Percentiles rank a stretch among this genome's conserved stretches.
phyloP scores from a whole-genome alignment of 805 yeast genomes.

The Kodamaea hsintzibuensis region DNA sequence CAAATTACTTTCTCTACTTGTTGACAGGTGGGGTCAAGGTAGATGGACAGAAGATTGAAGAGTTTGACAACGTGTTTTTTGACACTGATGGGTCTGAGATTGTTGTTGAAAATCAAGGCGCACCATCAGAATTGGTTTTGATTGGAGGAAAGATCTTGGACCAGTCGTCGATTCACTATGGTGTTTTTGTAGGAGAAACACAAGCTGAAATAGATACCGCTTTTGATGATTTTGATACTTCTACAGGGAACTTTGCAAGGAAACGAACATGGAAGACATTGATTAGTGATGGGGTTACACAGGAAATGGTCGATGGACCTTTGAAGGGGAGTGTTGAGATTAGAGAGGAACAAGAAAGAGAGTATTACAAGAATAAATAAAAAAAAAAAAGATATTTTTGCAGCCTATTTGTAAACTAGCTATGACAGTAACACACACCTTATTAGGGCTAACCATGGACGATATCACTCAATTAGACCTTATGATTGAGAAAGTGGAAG shows the following conservation, averaged over 20 bases:
- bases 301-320: conserved; percentile 41
- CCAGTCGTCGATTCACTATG: conserved; percentile 81
- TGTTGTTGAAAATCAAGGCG: conserved; percentile 39
- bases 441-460: neutral
- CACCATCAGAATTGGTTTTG: conserved; percentile 59
- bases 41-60: conserved; percentile 41
- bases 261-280: conserved; percentile 59
- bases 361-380: neutral
- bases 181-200: conserved; percentile 78
- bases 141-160: conserved; percentile 74
- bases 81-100: conserved; percentile 57
- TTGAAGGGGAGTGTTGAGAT: conserved; percentile 34
- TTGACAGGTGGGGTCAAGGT: conserved; percentile 56
- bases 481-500: neutral
- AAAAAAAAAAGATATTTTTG: neutral
- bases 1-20: conserved; percentile 70
- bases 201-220: conserved; percentile 1
- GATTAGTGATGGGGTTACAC: conserved; percentile 44
- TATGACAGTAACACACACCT: neutral
- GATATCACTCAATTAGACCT: neutral
- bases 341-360: conserved; percentile 19
- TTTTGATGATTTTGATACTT: neutral
- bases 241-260: conserved; percentile 1
- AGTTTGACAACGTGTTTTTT: conserved; percentile 60
- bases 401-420: neutral